Conservation (phyloP, 257 asterid genomes). For the Jacaranda mimosifolia region DNA sequence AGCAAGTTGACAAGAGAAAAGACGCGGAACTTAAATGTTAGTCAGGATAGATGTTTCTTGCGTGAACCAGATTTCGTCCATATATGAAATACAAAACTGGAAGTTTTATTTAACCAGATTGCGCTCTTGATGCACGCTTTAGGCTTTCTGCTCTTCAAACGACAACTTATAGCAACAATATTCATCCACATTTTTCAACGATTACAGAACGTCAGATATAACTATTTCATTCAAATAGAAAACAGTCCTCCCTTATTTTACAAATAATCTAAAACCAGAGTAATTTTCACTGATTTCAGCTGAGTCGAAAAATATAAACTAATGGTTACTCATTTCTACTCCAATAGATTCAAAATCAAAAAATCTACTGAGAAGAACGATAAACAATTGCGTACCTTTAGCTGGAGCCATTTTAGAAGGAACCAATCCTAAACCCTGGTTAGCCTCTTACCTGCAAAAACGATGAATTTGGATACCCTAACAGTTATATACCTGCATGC, state of each 20-base stretch:
- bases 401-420: slow-evolving; percentile 60
- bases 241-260: neutral
- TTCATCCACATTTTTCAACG: neutral
- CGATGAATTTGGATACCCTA: neutral
- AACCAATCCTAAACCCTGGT: slow-evolving; percentile 23
- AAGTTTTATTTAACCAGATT: neutral
- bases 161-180: neutral
- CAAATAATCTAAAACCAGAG: neutral
- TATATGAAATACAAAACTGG: neutral
- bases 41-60: neutral
- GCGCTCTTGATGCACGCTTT: no score
- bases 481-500: neutral
- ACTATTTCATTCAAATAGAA: neutral
- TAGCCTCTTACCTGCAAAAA: slow-evolving; percentile 41
- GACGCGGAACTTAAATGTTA: no score
- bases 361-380: neutral
- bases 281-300: neutral
- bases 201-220: neutral
- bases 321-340: neutral
- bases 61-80: neutral
- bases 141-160: neutral
- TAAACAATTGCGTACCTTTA: slow-evolving; percentile 52
- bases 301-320: neutral
- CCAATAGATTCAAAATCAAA: neutral
- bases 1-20: neutral